A percentile compares a stretch with the other conserved stretches of the same genome.
phyloP scores from a whole-genome alignment of 305 asterid genomes.

The Solanum aculeatissimum region DNA sequence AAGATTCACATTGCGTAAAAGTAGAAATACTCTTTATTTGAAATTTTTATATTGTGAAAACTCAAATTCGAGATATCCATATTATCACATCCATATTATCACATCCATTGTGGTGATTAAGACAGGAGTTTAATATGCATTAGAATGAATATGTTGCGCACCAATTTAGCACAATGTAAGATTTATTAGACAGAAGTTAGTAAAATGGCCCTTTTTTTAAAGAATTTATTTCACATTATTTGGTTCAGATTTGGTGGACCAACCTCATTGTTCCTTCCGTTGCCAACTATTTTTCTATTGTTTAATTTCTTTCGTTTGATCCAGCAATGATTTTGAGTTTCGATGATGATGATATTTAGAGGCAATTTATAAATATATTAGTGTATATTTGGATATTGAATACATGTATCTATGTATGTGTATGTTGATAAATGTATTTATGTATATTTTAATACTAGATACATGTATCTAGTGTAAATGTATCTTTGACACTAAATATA shows the following conservation, averaged over 20 bases:
- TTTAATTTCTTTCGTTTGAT: background rate
- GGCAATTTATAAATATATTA: too few species aligned
- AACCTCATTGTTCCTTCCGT: background rate
- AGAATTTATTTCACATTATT: background rate
- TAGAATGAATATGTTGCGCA: background rate
- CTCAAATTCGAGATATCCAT: background rate
- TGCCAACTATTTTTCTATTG: background rate
- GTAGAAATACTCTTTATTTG: background rate
- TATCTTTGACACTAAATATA: too few species aligned
- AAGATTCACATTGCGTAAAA: rapidly evolving
- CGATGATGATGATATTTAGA: too few species aligned
- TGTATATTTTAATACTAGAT: too few species aligned
- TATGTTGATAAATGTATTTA: too few species aligned
- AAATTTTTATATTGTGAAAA: background rate
- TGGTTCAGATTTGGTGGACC: background rate
- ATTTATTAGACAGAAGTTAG: background rate
- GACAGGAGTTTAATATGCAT: background rate
- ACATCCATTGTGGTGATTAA: background rate
- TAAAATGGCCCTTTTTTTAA: background rate
- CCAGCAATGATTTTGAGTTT: background rate
- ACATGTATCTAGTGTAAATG: too few species aligned
- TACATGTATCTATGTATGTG: too few species aligned
- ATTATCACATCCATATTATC: too few species aligned
- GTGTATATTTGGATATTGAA: too few species aligned
- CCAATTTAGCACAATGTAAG: background rate